Evolutionary conservation across 2,329 filamentous ascomycete genomes (phyloP).

Genomic region (Trichophyton mentagrophytes): DNA sequence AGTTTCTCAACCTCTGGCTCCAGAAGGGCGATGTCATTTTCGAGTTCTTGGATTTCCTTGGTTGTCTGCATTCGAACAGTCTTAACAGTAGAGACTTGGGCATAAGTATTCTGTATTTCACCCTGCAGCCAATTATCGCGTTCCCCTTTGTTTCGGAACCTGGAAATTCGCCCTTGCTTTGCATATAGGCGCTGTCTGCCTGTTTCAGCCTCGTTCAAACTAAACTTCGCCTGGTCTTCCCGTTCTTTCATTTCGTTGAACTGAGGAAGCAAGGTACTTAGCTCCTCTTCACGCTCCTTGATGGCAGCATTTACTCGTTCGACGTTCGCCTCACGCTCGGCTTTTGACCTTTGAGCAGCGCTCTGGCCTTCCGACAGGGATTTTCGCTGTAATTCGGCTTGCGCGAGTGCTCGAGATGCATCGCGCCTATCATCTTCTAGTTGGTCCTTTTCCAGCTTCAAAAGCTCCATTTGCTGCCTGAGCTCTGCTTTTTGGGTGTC

Average conservation of each 20-base stretch:
- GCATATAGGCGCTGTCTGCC: slow-evolving; percentile 68
- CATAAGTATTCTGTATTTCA: slow-evolving; percentile 68
- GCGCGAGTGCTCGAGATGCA: slow-evolving; percentile 63
- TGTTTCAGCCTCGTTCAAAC: slow-evolving; percentile 64
- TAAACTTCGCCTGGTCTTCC: slow-evolving; percentile 57
- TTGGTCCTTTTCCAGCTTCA: slow-evolving; percentile 73
- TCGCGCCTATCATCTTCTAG: slow-evolving; percentile 83
- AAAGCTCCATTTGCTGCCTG: slow-evolving; percentile 68
- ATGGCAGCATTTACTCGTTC: slow-evolving; percentile 62
- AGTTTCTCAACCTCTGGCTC: slow-evolving; percentile 61
- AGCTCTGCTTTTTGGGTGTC: slow-evolving; percentile 68
- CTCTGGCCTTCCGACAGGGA: slow-evolving; percentile 71
- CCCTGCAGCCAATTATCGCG: slow-evolving; percentile 70
- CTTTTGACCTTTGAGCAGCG: slow-evolving; percentile 58
- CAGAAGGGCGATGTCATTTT: slow-evolving; percentile 56
- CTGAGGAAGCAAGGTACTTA: slow-evolving; percentile 61
- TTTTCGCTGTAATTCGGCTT: slow-evolving; percentile 75
- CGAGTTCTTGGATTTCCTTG: slow-evolving; percentile 64
- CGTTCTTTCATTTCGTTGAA: slow-evolving; percentile 61
- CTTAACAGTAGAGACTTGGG: slow-evolving; percentile 65
- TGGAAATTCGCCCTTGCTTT: slow-evolving; percentile 79
- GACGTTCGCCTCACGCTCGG: slow-evolving; percentile 59
- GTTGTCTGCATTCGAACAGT: slow-evolving; percentile 71
- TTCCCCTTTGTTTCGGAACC: slow-evolving; percentile 78
- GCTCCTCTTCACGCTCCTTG: slow-evolving; percentile 59